Percentiles rank a stretch among this genome's conserved stretches.
These are phyloP conservation scores for Trametes punicea DNA, from an alignment of 768 basidiomycete species.

Conservation along the genomic window DNA sequence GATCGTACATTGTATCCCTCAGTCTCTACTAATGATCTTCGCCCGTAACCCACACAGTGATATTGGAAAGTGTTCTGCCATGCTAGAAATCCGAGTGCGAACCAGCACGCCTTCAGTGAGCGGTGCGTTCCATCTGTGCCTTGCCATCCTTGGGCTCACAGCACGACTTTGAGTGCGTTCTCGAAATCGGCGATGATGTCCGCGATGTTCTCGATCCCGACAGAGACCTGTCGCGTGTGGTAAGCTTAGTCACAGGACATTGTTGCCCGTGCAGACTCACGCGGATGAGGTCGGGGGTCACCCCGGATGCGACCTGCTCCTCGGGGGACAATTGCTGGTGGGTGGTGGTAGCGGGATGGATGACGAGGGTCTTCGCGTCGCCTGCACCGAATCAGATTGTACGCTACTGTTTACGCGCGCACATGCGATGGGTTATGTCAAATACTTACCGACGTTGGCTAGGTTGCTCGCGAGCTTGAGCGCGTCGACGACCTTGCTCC, in stretches of 20 bases:
- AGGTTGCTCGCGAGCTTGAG: conserved; percentile 73
- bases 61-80: too few relatives aligned
- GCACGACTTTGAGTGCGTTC: conserved; percentile 34
- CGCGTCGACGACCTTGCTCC: conserved; percentile 64
- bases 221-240: conserved; percentile 32
- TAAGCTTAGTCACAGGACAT: neutral
- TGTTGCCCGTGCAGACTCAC: conserved; percentile 37
- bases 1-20: too few relatives aligned
- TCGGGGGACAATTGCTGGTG: conserved; percentile 65
- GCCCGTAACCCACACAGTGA: too few relatives aligned
- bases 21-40: too few relatives aligned
- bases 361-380: conserved; percentile 75
- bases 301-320: conserved; percentile 65
- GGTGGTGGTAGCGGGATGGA: conserved; percentile 76
- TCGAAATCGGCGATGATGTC: conserved; percentile 46
- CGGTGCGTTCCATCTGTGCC: too few relatives aligned
- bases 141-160: conserved; percentile 8
- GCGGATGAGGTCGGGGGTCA: conserved; percentile 73
- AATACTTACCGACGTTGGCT: conserved; percentile 63
- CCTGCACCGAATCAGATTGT: conserved; percentile 34
- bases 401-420: conserved; percentile 19
- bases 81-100: too few relatives aligned
- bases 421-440: conserved; percentile 18
- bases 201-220: conserved; percentile 39
- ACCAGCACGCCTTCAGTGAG: too few relatives aligned